These are phyloP conservation scores for Hypoxylon sp. DNA, from an alignment of 2,329 filamentous ascomycete species.

Conservation along the genomic window DNA sequence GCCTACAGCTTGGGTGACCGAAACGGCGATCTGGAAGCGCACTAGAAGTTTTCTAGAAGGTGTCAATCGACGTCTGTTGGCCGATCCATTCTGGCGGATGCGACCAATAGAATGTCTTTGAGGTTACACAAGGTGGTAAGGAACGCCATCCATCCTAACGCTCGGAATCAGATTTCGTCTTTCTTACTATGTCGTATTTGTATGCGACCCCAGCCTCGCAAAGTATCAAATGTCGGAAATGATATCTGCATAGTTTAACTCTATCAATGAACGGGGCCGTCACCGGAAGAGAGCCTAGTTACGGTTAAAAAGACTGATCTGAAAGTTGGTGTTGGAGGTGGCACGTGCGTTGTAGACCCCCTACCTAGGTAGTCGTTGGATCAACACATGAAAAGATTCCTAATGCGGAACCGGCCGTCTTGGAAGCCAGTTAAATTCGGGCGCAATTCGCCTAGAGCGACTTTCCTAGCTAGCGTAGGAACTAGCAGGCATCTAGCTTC, in stretches of 20 bases:
- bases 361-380: slow-evolving; percentile 12
- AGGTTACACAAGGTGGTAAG: slow-evolving; percentile 31
- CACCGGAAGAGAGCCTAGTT: neutral
- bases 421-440: slow-evolving; percentile 24
- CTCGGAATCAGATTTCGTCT: neutral
- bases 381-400: slow-evolving; percentile 32
- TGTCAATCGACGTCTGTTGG: slow-evolving; percentile 34
- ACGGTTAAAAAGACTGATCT: slow-evolving; percentile 3
- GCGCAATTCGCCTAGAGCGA: slow-evolving; percentile 37
- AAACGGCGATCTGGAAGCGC: slow-evolving; percentile 32
- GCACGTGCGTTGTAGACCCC: slow-evolving; percentile 21
- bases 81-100: slow-evolving; percentile 43
- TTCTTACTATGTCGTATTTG: neutral
- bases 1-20: slow-evolving; percentile 26
- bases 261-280: neutral
- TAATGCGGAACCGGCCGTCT: slow-evolving; percentile 38
- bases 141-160: slow-evolving; percentile 1
- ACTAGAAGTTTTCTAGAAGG: slow-evolving; percentile 48
- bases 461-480: slow-evolving; percentile 10
- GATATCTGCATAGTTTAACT: neutral
- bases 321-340: slow-evolving; percentile 7
- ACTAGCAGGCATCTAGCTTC: slow-evolving; percentile 18
- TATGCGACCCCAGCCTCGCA: neutral
- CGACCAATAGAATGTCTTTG: slow-evolving; percentile 30
- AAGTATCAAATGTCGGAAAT: no score